phyloP scores from a whole-genome alignment of 257 asterid species.

The Solanum rostratum region DNA sequence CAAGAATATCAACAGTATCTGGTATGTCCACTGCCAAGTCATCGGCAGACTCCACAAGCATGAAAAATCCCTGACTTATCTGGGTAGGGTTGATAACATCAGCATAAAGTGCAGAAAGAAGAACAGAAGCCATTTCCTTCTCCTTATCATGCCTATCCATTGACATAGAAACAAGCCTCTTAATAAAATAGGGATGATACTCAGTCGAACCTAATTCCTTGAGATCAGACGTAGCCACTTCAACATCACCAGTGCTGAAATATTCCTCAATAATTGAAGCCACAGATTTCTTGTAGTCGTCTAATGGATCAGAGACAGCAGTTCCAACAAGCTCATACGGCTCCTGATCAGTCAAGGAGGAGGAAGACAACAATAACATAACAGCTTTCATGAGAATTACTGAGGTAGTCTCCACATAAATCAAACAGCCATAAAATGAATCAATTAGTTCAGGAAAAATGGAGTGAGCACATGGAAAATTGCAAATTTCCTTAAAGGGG shows the following conservation, averaged over 20 bases:
- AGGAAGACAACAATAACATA: background rate
- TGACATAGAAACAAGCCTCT: constrained; percentile 88
- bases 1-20: constrained; percentile 86
- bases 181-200: constrained; percentile 86
- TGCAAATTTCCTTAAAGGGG: background rate
- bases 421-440: background rate
- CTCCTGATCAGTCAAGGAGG: constrained; percentile 36
- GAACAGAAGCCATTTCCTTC: constrained; percentile 97
- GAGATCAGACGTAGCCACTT: constrained; percentile 77
- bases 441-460: background rate
- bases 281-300: constrained; percentile 76
- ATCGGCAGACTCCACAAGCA: constrained; percentile 93
- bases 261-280: constrained; percentile 80
- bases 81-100: constrained; percentile 67
- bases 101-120: constrained; percentile 84
- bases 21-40: constrained; percentile 84
- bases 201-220: constrained; percentile 72
- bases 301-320: constrained; percentile 53
- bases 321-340: constrained; percentile 89
- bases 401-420: background rate
- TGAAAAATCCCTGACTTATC: constrained; percentile 67
- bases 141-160: constrained; percentile 96
- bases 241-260: constrained; percentile 83
- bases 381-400: background rate
- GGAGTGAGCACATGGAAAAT: background rate